Evolutionary conservation across 1,139 yeast genomes (phyloP).

Genomic region (Yamadazyma kanchanaburiensis): DNA sequence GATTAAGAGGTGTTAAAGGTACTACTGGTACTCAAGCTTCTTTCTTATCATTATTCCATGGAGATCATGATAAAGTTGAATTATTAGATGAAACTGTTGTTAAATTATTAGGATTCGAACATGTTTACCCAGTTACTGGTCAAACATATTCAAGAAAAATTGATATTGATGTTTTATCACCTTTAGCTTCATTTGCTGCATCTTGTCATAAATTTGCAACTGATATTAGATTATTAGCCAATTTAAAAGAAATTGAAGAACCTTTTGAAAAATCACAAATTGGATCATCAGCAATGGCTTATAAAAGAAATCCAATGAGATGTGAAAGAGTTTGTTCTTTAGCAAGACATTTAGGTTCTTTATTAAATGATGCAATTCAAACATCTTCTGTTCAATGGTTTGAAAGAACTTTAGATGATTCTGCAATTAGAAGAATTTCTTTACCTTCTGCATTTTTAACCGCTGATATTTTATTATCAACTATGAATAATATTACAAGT

Average conservation of each 20-base stretch:
- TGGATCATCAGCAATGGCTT: slow-evolving; percentile 99
- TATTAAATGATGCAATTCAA: slow-evolving; percentile 89
- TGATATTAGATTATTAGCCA: slow-evolving; percentile 92
- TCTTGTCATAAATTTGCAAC: slow-evolving; percentile 98
- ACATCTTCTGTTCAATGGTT: slow-evolving; percentile 99
- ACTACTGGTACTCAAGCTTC: slow-evolving; percentile 99
- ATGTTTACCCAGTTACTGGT: slow-evolving; percentile 96
- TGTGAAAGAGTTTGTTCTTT: slow-evolving; percentile 97
- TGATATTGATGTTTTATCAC: slow-evolving; percentile 90
- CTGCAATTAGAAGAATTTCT: slow-evolving; percentile 96
- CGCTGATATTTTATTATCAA: slow-evolving; percentile 88
- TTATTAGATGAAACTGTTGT: slow-evolving; percentile 87
- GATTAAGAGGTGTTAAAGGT: slow-evolving; percentile 98
- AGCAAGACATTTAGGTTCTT: slow-evolving; percentile 90
- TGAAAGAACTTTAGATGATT: slow-evolving; percentile 97
- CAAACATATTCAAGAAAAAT: slow-evolving; percentile 98
- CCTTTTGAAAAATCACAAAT: slow-evolving; percentile 98
- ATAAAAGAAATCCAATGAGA: slow-evolving; percentile 99
- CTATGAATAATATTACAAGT: slow-evolving; percentile 85
- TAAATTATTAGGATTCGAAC: slow-evolving; percentile 88
- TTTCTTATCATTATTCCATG: slow-evolving; percentile 89
- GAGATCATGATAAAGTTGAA: slow-evolving; percentile 96
- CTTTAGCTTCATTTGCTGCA: slow-evolving; percentile 93
- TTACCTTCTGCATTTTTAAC: slow-evolving; percentile 95
- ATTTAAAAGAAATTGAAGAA: slow-evolving; percentile 95